Conservation (phyloP, 768 basidiomycete species). For the Calocybe cyanea region DNA sequence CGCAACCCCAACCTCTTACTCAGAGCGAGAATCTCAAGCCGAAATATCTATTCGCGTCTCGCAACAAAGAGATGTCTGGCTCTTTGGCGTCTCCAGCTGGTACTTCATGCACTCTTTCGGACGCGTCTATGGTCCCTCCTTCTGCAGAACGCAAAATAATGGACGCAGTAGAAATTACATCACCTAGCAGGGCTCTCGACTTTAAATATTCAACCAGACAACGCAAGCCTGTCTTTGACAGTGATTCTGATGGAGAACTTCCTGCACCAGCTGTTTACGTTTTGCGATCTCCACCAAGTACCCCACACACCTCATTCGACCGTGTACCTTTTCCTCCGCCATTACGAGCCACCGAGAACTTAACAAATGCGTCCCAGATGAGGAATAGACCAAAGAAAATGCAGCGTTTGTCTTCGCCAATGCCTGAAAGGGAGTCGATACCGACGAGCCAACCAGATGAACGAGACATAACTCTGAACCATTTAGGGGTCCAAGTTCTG, state of each 20-base stretch:
- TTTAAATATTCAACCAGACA: constrained; percentile 16
- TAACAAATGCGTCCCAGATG: constrained; percentile 13
- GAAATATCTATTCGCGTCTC: constrained; percentile 4
- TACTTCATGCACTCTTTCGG: constrained; percentile 16
- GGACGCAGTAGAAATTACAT: constrained; percentile 19
- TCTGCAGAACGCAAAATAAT: constrained; percentile 6
- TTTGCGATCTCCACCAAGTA: constrained; percentile 21
- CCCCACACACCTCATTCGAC: constrained; percentile 4
- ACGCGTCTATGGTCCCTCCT: constrained; percentile 16
- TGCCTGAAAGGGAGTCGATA: constrained; percentile 31
- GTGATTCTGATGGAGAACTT: constrained; percentile 30
- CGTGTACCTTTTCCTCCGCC: constrained; percentile 8
- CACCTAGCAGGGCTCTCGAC: constrained; percentile 12
- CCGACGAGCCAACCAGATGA: constrained; percentile 71
- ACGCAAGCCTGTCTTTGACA: constrained; percentile 33
- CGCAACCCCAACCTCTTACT: constrained; percentile 3
- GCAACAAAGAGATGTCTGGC: constrained; percentile 8
- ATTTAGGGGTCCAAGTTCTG: constrained; percentile 20
- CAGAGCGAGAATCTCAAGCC: constrained; percentile 11
- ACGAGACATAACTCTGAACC: constrained; percentile 42
- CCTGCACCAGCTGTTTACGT: constrained; percentile 26
- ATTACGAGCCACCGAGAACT: constrained; percentile 22
- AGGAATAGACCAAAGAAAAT: constrained; percentile 29
- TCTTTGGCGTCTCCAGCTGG: constrained; percentile 6
- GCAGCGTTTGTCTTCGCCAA: constrained; percentile 30